These are phyloP conservation scores for Lactarius quietus DNA, from an alignment of 768 basidiomycete genomes.

Conservation along the genomic window DNA sequence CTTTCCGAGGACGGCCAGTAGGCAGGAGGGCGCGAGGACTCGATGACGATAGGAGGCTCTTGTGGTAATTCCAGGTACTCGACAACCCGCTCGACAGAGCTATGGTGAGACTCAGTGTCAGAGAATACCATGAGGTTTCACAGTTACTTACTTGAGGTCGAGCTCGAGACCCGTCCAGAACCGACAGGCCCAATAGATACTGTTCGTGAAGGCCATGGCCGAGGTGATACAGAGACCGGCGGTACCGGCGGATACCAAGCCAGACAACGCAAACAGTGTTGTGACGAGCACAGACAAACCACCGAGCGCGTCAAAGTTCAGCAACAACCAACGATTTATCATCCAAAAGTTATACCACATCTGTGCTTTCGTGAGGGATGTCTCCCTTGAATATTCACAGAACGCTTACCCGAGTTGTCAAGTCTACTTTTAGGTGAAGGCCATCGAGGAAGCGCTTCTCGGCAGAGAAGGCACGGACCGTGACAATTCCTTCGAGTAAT, in stretches of 20 bases:
- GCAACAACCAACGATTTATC: slow-evolving; percentile 80
- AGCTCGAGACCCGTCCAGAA: slow-evolving; percentile 59
- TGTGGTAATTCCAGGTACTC: slow-evolving; percentile 90
- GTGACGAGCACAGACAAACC: slow-evolving; percentile 71
- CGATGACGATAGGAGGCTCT: slow-evolving; percentile 75
- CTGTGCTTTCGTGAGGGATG: slow-evolving; percentile 31
- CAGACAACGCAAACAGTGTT: slow-evolving; percentile 69
- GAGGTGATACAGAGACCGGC: slow-evolving; percentile 77
- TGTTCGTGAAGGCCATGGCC: slow-evolving; percentile 56
- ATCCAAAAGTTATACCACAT: slow-evolving; percentile 92
- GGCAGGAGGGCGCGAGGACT: slow-evolving; percentile 74
- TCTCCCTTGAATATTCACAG: background rate
- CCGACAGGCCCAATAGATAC: slow-evolving; percentile 49
- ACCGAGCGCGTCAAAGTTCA: slow-evolving; percentile 80
- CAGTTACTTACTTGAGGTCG: slow-evolving; percentile 61
- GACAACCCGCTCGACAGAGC: slow-evolving; percentile 86
- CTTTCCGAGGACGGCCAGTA: slow-evolving; percentile 86
- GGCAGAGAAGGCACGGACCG: slow-evolving; percentile 85
- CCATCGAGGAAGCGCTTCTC: slow-evolving; percentile 74
- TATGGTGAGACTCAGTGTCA: slow-evolving; percentile 30
- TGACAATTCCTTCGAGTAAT: slow-evolving; percentile 85
- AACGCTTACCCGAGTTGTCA: slow-evolving; percentile 62
- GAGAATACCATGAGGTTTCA: slow-evolving; percentile 11
- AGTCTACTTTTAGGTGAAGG: slow-evolving; percentile 69
- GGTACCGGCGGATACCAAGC: slow-evolving; percentile 53